phyloP scores from a whole-genome alignment of 2,329 filamentous ascomycete species.

The Scedosporium minutisporum region DNA sequence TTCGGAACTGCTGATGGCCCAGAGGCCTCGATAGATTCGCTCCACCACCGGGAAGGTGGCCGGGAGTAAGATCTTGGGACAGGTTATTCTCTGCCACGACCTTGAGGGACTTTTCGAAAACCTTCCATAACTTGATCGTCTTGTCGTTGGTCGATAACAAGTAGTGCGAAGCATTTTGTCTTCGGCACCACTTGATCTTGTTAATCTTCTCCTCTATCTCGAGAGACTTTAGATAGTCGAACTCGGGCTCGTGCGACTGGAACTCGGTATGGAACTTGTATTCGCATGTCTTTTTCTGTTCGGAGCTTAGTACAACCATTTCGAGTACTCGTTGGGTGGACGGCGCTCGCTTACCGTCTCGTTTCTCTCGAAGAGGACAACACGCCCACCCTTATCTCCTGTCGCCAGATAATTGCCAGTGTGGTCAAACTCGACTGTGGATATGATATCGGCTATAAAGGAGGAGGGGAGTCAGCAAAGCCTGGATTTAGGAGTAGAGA shows the following conservation, averaged over 20 bases:
- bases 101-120: slow-evolving; percentile 98
- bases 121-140: slow-evolving; percentile 99
- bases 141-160: slow-evolving; percentile 98
- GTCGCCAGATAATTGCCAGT: slow-evolving; percentile 83
- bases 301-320: slow-evolving; percentile 19
- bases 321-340: not conserved
- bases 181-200: slow-evolving; percentile 99
- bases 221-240: slow-evolving; percentile 97
- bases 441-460: slow-evolving; percentile 72
- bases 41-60: slow-evolving; percentile 62
- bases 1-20: slow-evolving; percentile 62
- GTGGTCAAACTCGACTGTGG: slow-evolving; percentile 83
- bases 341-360: slow-evolving; percentile 64
- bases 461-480: not conserved
- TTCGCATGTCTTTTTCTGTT: slow-evolving; percentile 98
- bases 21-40: slow-evolving; percentile 61
- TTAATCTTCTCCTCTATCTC: slow-evolving; percentile 99
- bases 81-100: slow-evolving; percentile 98
- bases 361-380: slow-evolving; percentile 84
- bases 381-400: slow-evolving; percentile 79
- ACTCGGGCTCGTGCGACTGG: slow-evolving; percentile 98
- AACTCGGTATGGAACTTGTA: slow-evolving; percentile 99
- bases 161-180: slow-evolving; percentile 97
- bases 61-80: slow-evolving; percentile 83
- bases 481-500: not conserved